Percentiles rank a stretch among this genome's conserved stretches.
phyloP scores from a whole-genome alignment of 2,329 filamentous ascomycete species.

The Akanthomyces lecanii region DNA sequence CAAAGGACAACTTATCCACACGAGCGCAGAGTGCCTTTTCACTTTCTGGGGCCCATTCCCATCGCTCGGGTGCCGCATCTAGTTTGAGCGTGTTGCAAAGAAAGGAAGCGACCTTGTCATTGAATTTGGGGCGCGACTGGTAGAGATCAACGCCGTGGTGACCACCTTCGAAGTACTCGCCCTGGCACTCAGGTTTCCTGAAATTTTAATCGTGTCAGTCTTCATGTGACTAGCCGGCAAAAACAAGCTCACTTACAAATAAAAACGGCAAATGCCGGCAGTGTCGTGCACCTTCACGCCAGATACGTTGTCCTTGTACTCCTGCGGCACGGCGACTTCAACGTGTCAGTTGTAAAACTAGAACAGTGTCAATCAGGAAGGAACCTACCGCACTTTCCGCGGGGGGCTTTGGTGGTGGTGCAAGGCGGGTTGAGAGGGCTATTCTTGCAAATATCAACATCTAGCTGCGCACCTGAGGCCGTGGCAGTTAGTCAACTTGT shows the following conservation, averaged over 20 bases:
- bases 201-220: neutral
- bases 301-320: neutral
- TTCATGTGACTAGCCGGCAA: no score
- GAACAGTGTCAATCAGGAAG: neutral
- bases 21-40: neutral
- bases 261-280: neutral
- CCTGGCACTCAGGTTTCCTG: neutral
- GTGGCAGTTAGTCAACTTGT: neutral
- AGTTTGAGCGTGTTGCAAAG: no score
- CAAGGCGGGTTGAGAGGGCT: neutral
- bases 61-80: neutral
- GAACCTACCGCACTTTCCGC: neutral
- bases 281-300: neutral
- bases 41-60: neutral
- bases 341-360: neutral
- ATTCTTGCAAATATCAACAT: neutral
- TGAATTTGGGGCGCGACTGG: neutral
- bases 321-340: neutral
- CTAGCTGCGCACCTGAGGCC: neutral
- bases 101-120: neutral
- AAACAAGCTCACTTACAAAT: neutral
- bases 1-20: neutral
- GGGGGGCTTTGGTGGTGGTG: neutral
- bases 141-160: neutral
- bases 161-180: slow-evolving; percentile 1